Percentiles rank a stretch among this genome's conserved stretches.
Conservation (phyloP, 345 rosid species). For the Eucalyptus albens region DNA sequence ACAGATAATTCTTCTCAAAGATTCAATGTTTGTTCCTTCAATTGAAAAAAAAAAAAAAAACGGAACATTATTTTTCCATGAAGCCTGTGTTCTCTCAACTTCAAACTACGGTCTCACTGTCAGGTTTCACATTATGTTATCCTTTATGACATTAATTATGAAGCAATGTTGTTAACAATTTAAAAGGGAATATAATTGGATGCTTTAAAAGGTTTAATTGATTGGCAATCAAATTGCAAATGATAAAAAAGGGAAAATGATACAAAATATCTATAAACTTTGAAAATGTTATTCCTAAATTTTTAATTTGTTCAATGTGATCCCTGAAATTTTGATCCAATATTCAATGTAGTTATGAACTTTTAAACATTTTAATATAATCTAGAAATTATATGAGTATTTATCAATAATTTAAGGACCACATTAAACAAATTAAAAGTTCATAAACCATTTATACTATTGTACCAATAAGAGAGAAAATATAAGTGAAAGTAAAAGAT, state of each 20-base stretch:
- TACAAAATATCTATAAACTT: neutral
- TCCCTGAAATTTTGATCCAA: neutral
- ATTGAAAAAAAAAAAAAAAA: neutral
- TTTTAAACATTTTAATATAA: neutral
- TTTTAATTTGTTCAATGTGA: neutral
- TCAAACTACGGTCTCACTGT: too few species aligned
- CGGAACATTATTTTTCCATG: neutral
- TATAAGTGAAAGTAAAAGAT: neutral
- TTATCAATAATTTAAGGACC: neutral
- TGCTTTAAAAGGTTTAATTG: neutral
- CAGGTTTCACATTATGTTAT: neutral
- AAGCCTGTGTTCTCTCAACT: neutral
- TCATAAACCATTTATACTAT: neutral
- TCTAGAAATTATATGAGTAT: neutral
- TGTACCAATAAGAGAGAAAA: neutral
- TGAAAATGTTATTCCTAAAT: neutral
- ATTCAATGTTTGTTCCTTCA: neutral
- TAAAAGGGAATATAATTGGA: neutral
- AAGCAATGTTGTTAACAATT: neutral
- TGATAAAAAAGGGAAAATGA: neutral
- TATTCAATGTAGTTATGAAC: fast-evolving
- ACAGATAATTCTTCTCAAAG: neutral
- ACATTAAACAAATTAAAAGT: neutral
- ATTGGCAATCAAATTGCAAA: neutral
- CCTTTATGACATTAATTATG: neutral